Percentiles rank a stretch among this genome's conserved stretches.
phyloP scores from a whole-genome alignment of 2,329 filamentous ascomycete species.

The Neofusicoccum ribis region DNA sequence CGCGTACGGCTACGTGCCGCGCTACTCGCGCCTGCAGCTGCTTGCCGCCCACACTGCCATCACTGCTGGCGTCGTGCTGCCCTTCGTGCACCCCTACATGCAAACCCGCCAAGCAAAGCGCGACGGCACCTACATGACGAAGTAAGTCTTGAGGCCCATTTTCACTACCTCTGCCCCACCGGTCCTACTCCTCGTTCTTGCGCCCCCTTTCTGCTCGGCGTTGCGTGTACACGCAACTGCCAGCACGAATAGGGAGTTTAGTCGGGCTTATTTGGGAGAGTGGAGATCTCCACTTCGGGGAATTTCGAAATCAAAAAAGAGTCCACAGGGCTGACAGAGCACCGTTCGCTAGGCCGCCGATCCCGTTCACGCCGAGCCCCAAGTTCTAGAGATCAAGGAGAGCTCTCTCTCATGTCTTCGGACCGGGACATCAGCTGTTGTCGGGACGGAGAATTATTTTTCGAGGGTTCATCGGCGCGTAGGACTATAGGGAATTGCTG shows the following conservation, averaged over 20 bases:
- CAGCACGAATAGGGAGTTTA: constrained; percentile 29
- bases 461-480: neutral
- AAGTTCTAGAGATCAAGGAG: constrained; percentile 16
- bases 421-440: too few species aligned
- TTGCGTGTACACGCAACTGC: neutral
- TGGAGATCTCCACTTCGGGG: neutral
- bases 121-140: constrained; percentile 39
- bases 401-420: too few species aligned
- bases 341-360: constrained; percentile 18
- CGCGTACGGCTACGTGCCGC: constrained; percentile 29
- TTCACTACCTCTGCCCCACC: neutral
- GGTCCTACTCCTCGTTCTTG: neutral
- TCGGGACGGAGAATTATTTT: neutral
- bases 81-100: constrained; percentile 41
- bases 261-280: constrained; percentile 29
- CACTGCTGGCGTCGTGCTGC: constrained; percentile 39
- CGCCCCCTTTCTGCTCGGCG: neutral
- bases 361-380: constrained; percentile 21
- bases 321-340: constrained; percentile 7
- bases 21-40: constrained; percentile 37
- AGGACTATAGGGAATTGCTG: neutral
- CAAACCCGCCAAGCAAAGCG: constrained; percentile 38
- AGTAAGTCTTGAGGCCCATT: constrained; percentile 28
- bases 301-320: neutral
- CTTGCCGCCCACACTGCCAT: constrained; percentile 29